Evolutionary conservation across 2,329 filamentous ascomycete species (phyloP), one percentile per base, ranked within the genome.

Genomic region (Esteya vermicola): DNA sequence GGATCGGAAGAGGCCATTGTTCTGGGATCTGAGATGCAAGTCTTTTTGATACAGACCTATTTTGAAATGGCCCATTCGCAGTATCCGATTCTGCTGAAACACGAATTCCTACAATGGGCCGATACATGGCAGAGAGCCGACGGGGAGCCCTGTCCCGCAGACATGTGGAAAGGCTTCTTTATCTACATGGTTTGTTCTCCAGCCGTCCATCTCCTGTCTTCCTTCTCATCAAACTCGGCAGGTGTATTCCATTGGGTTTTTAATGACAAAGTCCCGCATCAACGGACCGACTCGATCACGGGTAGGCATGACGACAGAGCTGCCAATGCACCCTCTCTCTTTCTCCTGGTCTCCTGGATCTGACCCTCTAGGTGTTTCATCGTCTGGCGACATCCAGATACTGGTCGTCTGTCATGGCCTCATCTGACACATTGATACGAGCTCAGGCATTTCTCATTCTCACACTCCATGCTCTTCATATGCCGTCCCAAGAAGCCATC

Each of bases 401-500:
- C 23, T 26, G 42, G 8, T 20, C 38, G 3, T 39, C 32, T 16
- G 38, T 42, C 4, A 16, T 46, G 47, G 23, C 30, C 20, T 23
- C 16, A 21, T 31, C 33, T 33, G 50, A 34, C 43, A 48, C 19
- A 40, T 47, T 32, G 14, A 43, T 53, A 12, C 45, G 49, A 23
- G 44, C 40, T 3, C 47, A 53, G 27, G 47, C 42, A 2, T 43
- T 51, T 31, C 44, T 51, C 1, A 45, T 57, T 4, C 47, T 57
- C 0, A 43, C 41, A 12, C 13, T 48, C 43, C 36, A 55, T 36
- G 51, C 53, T 3, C 45, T 55, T 4, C 50, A 54, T 40, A 42
- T 48, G 20, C 51, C 49, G 4, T 54, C 52, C 7, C 50, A 47
- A 1, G 50, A 54, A 12, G 41, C 46, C n/a, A 50, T 57, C 28